Evolutionary conservation across 2,329 filamentous ascomycete species (phyloP).

Genomic region (Hortaea werneckii): DNA sequence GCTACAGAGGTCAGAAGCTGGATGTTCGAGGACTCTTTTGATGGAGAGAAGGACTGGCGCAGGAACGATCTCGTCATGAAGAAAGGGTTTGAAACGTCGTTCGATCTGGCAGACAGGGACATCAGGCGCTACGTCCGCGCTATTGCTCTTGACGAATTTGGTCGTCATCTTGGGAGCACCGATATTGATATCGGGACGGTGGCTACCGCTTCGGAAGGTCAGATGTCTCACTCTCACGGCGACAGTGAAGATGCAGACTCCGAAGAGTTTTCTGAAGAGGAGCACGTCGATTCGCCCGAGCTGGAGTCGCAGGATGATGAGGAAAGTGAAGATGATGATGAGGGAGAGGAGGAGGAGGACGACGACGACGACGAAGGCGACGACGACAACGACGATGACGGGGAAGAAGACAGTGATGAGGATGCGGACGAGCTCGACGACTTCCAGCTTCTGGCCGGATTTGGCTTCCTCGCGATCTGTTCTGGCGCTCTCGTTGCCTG

Average conservation of each 20-base stretch:
- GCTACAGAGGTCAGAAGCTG: slow-evolving; percentile 34
- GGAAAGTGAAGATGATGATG: background rate
- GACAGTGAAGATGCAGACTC: background rate
- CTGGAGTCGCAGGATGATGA: background rate
- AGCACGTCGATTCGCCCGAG: background rate
- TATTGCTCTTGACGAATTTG: slow-evolving; percentile 1
- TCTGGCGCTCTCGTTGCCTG: background rate
- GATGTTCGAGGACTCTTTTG: slow-evolving; percentile 33
- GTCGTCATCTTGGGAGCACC: background rate
- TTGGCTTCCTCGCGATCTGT: background rate
- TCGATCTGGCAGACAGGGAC: background rate
- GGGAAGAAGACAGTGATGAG: background rate
- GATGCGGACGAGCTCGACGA: background rate
- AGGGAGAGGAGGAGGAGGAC: background rate
- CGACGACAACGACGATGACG: background rate
- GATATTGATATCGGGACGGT: background rate
- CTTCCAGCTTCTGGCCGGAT: background rate
- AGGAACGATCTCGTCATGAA: background rate
- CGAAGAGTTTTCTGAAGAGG: background rate
- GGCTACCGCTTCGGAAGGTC: background rate
- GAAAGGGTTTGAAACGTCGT: slow-evolving; percentile 2
- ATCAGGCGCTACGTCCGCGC: background rate
- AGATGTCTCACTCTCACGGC: background rate
- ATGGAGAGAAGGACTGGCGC: background rate
- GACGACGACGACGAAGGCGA: background rate